Percentiles rank a stretch among this genome's conserved stretches.
Conservation (phyloP, 2,329 filamentous ascomycete species). For the Beauveria sp. region DNA sequence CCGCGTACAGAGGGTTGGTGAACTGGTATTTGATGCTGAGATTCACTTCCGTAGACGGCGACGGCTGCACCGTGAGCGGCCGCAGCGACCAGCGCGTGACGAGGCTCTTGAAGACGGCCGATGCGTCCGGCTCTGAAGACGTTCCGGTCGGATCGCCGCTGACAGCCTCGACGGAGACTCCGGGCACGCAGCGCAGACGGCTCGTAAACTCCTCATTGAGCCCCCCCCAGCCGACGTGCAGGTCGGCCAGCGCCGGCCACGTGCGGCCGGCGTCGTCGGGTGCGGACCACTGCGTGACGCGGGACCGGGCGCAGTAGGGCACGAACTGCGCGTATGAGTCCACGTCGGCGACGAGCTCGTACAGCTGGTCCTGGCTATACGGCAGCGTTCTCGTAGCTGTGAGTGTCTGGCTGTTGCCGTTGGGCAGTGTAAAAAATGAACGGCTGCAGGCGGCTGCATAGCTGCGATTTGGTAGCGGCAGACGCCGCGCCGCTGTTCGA, state of each 20-base stretch:
- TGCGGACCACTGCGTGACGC: constrained; percentile 66
- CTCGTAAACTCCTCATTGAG: constrained; percentile 80
- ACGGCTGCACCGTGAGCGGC: constrained; percentile 24
- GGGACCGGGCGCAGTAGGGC: constrained; percentile 77
- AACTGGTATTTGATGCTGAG: constrained; percentile 78
- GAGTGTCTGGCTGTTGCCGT: constrained; percentile 50
- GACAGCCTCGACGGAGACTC: constrained; percentile 67
- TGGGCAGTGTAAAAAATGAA: constrained; percentile 30
- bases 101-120: constrained; percentile 57
- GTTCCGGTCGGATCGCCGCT: constrained; percentile 50
- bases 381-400: constrained; percentile 69
- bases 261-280: constrained; percentile 40
- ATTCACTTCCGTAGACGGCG: constrained; percentile 57
- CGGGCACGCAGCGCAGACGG: constrained; percentile 68
- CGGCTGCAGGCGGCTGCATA: constrained; percentile 22
- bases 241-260: constrained; percentile 68
- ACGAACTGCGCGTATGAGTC: constrained; percentile 78
- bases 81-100: constrained; percentile 62
- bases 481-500: background rate
- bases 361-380: constrained; percentile 64
- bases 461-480: background rate
- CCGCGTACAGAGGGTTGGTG: constrained; percentile 78
- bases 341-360: constrained; percentile 81
- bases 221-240: constrained; percentile 79
- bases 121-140: constrained; percentile 27